Conservation (phyloP, 331 rosid species). For the Acacia pycnantha region DNA sequence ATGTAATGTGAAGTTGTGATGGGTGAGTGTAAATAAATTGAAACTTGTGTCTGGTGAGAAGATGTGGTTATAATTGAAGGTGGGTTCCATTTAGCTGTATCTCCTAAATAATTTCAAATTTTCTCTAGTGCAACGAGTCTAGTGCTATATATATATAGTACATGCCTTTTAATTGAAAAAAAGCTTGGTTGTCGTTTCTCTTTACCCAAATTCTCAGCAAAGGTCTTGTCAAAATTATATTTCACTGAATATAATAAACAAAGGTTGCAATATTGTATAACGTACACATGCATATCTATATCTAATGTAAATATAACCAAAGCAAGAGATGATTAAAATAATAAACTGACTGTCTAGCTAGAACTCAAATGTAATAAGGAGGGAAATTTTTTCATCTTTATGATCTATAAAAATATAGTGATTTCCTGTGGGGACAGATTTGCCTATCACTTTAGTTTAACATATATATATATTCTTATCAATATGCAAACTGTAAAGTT, state of each 20-base stretch:
- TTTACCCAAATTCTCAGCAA: neutral
- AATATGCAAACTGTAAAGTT: conserved; percentile 1
- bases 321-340: neutral
- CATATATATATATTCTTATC: neutral
- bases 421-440: conserved; percentile 4
- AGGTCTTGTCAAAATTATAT: neutral
- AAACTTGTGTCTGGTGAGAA: neutral
- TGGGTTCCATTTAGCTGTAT: neutral
- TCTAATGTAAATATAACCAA: neutral
- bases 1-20: neutral
- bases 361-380: neutral
- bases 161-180: neutral
- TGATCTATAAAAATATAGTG: neutral
- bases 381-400: neutral
- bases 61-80: neutral
- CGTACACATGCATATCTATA: neutral
- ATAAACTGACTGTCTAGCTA: too few species aligned
- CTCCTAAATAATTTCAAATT: neutral
- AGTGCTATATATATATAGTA: neutral
- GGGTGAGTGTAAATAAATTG: neutral
- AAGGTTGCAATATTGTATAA: neutral
- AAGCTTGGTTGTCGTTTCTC: neutral
- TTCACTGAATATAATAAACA: neutral
- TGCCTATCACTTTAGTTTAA: neutral
- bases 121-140: neutral